phyloP scores from a whole-genome alignment of 441 rosid genomes.

The Adansonia grandidieri region DNA sequence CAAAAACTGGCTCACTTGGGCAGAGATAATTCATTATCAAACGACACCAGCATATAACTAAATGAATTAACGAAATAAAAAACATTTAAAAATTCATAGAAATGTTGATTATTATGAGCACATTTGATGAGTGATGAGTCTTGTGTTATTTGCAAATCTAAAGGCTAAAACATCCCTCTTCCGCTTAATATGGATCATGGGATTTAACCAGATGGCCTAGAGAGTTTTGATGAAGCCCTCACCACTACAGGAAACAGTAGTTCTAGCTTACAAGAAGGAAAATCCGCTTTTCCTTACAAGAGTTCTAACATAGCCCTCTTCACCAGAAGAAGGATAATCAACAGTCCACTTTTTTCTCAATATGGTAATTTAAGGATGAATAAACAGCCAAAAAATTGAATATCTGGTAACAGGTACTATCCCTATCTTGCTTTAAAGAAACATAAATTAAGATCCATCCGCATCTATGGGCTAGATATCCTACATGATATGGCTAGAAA shows the following conservation, averaged over 20 bases:
- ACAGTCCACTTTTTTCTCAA: neutral
- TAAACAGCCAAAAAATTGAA: neutral
- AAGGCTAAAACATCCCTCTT: neutral
- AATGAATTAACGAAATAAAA: neutral
- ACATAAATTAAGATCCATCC: neutral
- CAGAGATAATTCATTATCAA: neutral
- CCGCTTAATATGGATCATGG: neutral
- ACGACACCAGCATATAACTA: neutral
- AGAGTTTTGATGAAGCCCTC: neutral
- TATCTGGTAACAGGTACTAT: neutral
- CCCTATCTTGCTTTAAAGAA: neutral
- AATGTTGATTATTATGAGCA: neutral
- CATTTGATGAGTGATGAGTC: constrained; percentile 2
- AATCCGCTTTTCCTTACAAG: neutral
- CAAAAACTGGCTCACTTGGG: neutral
- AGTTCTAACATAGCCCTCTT: neutral
- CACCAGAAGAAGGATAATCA: neutral
- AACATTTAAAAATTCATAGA: neutral
- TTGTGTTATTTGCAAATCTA: neutral
- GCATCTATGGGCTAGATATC: neutral
- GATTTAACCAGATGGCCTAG: constrained; percentile 3
- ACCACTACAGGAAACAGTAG: neutral
- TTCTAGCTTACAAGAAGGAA: constrained; percentile 12
- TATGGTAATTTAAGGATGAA: neutral
- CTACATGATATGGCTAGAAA: neutral